These are phyloP conservation scores for Cryptosporidium meleagridis DNA, from an alignment of 169 alveolate genomes.

Conservation along the genomic window DNA sequence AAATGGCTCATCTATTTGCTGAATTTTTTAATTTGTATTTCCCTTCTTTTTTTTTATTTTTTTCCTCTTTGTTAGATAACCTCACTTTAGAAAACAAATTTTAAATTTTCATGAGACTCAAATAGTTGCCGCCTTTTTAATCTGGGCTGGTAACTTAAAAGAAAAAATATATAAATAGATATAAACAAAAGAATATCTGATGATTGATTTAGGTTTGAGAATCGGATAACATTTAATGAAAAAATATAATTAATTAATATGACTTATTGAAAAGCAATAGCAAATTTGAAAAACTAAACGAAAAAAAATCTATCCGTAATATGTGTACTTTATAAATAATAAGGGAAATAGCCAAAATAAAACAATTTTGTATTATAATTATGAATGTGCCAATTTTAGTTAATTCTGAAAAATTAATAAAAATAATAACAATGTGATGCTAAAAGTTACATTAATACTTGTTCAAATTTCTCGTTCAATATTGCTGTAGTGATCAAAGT, in stretches of 20 bases:
- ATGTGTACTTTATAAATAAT: too few species aligned
- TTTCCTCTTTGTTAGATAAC: background rate
- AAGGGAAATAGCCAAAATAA: background rate
- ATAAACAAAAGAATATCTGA: too few species aligned
- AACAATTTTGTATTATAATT: background rate
- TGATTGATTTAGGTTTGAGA: background rate
- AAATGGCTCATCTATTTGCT: background rate
- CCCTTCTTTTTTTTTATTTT: background rate
- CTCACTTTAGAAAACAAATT: background rate
- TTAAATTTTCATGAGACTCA: background rate
- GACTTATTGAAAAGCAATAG: background rate
- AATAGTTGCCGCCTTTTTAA: background rate
- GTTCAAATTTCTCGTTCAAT: slow-evolving; percentile 4
- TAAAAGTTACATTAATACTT: too few species aligned
- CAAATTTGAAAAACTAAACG: background rate
- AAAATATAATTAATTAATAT: too few species aligned
- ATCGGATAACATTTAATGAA: background rate
- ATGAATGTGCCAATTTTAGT: too few species aligned
- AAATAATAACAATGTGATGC: too few species aligned
- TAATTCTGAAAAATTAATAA: background rate
- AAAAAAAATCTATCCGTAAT: too few species aligned
- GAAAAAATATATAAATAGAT: background rate
- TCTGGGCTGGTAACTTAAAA: background rate
- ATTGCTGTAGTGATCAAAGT: slow-evolving; percentile 43
- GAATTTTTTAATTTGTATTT: background rate